Evolutionary conservation across 2,329 filamentous ascomycete species (phyloP), one percentile per base, ranked within the genome.

Genomic region (Fusarium duplospermum): DNA sequence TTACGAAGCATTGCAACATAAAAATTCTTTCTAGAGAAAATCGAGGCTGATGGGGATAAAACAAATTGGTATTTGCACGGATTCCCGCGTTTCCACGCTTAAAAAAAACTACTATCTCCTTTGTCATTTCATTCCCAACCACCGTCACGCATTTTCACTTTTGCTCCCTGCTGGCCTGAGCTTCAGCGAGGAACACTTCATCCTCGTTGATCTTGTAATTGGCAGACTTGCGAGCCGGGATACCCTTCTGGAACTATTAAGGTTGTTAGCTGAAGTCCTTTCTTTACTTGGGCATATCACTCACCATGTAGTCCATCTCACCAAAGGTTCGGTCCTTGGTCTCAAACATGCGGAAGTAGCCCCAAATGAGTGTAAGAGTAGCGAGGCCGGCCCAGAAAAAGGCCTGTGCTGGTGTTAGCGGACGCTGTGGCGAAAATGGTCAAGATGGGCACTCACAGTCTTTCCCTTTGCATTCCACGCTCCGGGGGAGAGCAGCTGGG

Each of bases 261-360:
- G 31, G 9, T 65, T 16, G 59, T 79, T 50, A 80, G 71, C 58
- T 50, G 24, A 7, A 6, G 18, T 38, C 45, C 47, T 31, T 31
- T 42, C 13, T 10, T 62, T 11, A 20, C 20, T 13, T 27, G 20
- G 33, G 29, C n/a, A 18, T 1, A 13, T 14, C 10, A 29, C 77
- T 67, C 70, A 82, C 80, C 83, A 85, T 83, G 68, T 83, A 78
- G 62, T 86, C 85, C 79, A 86, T 77, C 74, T 86, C 85, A 60
- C 83, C 84, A 72, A 84, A 86, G 4, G 85, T 86, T 38, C 84
- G 82, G 62, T 80, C 83, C 79, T 85, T 86, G 58, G 84, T 85
- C 79, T 86, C 85, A 27, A 84, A 83, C 64, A 86, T 73, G 22
- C 84, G 81, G 77, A 85, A 86, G 70, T 80, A 86, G 9, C 82